Evolutionary conservation across 164 flowering plant species (phyloP).

Genomic region (Berberis thunbergii): DNA sequence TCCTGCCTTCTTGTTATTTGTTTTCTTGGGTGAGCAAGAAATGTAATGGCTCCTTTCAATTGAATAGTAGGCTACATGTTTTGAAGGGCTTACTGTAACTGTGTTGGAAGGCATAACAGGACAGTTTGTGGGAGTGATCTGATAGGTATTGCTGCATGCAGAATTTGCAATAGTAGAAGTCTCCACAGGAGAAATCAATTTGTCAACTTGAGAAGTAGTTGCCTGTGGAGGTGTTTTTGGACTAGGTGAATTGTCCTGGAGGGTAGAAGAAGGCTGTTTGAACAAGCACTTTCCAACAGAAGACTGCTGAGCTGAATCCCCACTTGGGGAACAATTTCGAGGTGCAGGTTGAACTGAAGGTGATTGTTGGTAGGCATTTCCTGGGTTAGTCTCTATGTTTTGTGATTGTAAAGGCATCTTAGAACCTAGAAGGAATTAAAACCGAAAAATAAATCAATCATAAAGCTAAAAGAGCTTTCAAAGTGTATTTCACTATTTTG

Average conservation of each 20-base stretch:
- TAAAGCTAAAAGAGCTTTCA: background rate
- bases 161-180: slow-evolving; percentile 25
- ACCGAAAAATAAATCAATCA: background rate
- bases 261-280: slow-evolving; percentile 26
- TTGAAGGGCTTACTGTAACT: slow-evolving; percentile 57
- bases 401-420: slow-evolving; percentile 5
- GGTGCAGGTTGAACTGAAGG: slow-evolving; percentile 12
- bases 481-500: background rate
- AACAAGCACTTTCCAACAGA: slow-evolving; percentile 53
- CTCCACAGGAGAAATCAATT: slow-evolving; percentile 43
- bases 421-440: slow-evolving; percentile 17
- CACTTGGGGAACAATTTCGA: slow-evolving; percentile 5
- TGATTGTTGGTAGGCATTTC: slow-evolving; percentile 6
- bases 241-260: slow-evolving; percentile 33
- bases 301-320: slow-evolving; percentile 27
- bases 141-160: slow-evolving; percentile 23
- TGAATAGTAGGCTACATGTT: slow-evolving; percentile 35
- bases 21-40: slow-evolving; percentile 44
- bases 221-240: slow-evolving; percentile 71
- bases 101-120: slow-evolving; percentile 33
- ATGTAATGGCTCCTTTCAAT: slow-evolving; percentile 52
- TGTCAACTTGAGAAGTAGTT: slow-evolving; percentile 35
- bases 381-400: slow-evolving; percentile 4
- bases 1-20: slow-evolving; percentile 24
- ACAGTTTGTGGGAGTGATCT: slow-evolving; percentile 36